Evolutionary conservation across 176 grass and related monocot species (phyloP), one percentile per base, ranked within the genome.

Genomic region (Elymus sibiricus): DNA sequence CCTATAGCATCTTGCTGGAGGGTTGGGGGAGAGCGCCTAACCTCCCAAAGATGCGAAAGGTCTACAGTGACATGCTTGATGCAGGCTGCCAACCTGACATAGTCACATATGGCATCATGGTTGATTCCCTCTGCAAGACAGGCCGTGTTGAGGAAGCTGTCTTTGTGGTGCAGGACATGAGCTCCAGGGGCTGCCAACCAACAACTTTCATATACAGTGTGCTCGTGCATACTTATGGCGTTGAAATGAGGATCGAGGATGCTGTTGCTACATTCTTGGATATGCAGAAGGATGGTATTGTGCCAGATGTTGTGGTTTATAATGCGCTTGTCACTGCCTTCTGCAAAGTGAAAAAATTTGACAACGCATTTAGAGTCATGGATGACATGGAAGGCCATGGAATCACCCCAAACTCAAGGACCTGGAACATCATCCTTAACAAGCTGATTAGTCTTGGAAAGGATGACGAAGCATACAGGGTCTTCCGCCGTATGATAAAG

Each of bases 1-100:
- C 96, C 64, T 95, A 94, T 87, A 95, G 93, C 67, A 98, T 98
- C 77, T 87, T 98, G 90, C 96, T 98, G 26, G 96, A 98, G 82
- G 96, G 93, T 14, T 98, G 96, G 93, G 96, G 96, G 12, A 89
- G 93, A 87, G 92, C 91, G 12, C 96, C 96, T 16, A 93, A 95
- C 56, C 89, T 98, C 81, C 88, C 93, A 25, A 95, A 95, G 89
- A 98, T 98, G 93, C 88, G 92, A 12, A 82, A 94, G n/a, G 92
- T 95, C 12, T 94, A 94, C 37, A 77, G 28, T 39, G 90, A 95
- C 39, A 98, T 95, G 95, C 55, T 89, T 25, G 85, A 86, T 2
- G 78, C 80, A 65, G 90, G 88, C 66, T 95, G 96, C 64, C 81
- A 98, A 29, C 92, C 93, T 42, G 96, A 98, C 82, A 92, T 98